Evolutionary conservation across 768 basidiomycete genomes (phyloP).

Genomic region (Suillus variegatus): DNA sequence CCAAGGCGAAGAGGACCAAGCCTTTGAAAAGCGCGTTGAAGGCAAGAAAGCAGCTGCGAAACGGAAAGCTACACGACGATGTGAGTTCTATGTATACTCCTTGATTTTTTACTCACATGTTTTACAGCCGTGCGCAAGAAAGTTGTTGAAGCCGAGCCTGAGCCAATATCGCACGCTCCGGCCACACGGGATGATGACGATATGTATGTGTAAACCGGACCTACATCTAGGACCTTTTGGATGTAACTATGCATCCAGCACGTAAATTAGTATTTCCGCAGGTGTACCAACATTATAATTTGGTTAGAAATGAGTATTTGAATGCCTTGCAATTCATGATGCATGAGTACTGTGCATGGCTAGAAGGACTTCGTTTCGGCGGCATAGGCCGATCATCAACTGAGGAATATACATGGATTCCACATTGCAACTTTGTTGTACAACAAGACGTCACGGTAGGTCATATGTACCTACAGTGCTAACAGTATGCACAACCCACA

Average conservation of each 20-base stretch:
- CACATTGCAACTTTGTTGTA: too few species aligned
- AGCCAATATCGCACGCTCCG: constrained; percentile 11
- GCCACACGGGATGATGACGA: constrained; percentile 21
- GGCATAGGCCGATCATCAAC: too few species aligned
- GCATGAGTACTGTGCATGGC: too few species aligned
- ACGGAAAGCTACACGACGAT: constrained; percentile 62
- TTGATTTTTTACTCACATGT: background rate
- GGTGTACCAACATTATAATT: background rate
- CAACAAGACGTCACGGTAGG: too few species aligned
- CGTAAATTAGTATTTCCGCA: background rate
- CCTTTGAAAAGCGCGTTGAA: constrained; percentile 82
- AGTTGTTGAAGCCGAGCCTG: constrained; percentile 19
- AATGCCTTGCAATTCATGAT: background rate
- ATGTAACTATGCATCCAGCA: background rate
- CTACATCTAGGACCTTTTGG: background rate
- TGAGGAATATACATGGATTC: too few species aligned
- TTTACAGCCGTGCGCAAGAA: constrained; percentile 34
- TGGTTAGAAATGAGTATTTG: background rate
- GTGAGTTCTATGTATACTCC: constrained; percentile 28
- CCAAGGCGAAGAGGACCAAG: constrained; percentile 92
- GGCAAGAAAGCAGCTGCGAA: constrained; percentile 79
- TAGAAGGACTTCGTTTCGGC: too few species aligned
- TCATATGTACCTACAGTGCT: too few species aligned
- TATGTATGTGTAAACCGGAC: constrained; percentile 23
- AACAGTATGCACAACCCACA: too few species aligned